These are phyloP conservation scores for Penicillium thymicola DNA, from an alignment of 2,329 filamentous ascomycete species.

Conservation along the genomic window DNA sequence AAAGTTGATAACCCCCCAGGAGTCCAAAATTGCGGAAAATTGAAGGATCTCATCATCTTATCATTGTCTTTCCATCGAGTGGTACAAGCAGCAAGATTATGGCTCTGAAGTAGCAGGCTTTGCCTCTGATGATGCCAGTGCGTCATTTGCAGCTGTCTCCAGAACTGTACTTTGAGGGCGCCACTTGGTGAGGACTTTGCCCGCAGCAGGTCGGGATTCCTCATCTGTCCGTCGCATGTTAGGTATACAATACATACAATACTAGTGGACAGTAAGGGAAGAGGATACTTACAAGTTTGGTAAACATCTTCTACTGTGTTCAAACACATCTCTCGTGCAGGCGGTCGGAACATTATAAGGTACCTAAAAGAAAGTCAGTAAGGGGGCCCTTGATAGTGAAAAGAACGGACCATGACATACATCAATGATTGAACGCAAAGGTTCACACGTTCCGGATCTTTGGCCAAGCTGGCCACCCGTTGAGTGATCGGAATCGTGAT, in stretches of 20 bases:
- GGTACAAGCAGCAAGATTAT: background rate
- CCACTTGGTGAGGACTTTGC: slow-evolving; percentile 56
- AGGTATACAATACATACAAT: background rate
- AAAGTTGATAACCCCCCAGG: background rate
- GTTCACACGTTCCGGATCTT: slow-evolving; percentile 61
- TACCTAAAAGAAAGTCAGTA: slow-evolving; percentile 41
- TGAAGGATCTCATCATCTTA: background rate
- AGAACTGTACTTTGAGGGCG: slow-evolving; percentile 45
- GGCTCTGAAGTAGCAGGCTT: slow-evolving; percentile 6
- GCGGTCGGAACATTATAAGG: slow-evolving; percentile 58
- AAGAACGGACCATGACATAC: slow-evolving; percentile 37
- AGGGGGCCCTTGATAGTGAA: background rate
- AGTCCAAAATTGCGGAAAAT: background rate
- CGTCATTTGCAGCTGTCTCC: slow-evolving; percentile 12
- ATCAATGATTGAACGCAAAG: slow-evolving; percentile 58
- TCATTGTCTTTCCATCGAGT: background rate
- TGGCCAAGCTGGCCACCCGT: slow-evolving; percentile 63
- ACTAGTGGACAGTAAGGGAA: background rate
- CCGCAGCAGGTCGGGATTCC: slow-evolving; percentile 47
- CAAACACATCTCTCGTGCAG: slow-evolving; percentile 55
- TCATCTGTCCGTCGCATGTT: slow-evolving; percentile 35
- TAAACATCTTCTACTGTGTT: slow-evolving; percentile 60
- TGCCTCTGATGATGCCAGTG: slow-evolving; percentile 8
- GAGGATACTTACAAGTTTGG: slow-evolving; percentile 46
- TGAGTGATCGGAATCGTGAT: slow-evolving; percentile 69